Conservation (phyloP, 345 rosid genomes). For the Moringa oleifera region DNA sequence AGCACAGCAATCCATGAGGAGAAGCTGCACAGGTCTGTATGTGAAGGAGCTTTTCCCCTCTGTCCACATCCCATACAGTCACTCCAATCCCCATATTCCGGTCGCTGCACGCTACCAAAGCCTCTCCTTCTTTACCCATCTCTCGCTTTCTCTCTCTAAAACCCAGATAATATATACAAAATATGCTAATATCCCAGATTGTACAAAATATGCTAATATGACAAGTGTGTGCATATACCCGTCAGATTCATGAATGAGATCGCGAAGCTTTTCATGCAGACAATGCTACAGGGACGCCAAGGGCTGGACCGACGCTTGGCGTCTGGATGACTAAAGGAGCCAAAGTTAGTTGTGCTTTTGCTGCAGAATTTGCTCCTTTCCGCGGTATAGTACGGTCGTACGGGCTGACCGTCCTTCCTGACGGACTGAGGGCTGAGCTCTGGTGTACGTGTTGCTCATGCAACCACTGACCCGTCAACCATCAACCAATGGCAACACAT, state of each 20-base stretch:
- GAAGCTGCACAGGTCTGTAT: conserved; percentile 48
- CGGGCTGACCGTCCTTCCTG: background rate
- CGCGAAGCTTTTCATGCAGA: too few species aligned
- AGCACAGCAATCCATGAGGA: conserved; percentile 32
- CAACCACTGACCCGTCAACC: background rate
- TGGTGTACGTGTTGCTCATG: conserved; percentile 9
- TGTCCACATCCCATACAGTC: conserved; percentile 29
- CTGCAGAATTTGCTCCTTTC: background rate
- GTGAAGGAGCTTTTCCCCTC: conserved; percentile 34
- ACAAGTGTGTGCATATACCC: too few species aligned
- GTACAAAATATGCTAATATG: too few species aligned
- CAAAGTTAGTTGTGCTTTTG: too few species aligned
- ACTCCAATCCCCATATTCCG: conserved; percentile 38
- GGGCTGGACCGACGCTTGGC: too few species aligned
- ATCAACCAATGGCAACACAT: background rate
- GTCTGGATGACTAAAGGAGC: too few species aligned
- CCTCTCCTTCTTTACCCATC: conserved; percentile 23
- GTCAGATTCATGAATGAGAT: too few species aligned
- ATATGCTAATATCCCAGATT: too few species aligned
- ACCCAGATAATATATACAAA: too few species aligned
- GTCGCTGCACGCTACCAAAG: conserved; percentile 40
- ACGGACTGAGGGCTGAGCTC: background rate
- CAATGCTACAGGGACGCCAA: too few species aligned
- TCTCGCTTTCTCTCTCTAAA: background rate
- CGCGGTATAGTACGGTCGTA: background rate